Evolutionary conservation across 2,329 filamentous ascomycete species (phyloP), one percentile per base, ranked within the genome.

Genomic region (Verticillium longisporum): DNA sequence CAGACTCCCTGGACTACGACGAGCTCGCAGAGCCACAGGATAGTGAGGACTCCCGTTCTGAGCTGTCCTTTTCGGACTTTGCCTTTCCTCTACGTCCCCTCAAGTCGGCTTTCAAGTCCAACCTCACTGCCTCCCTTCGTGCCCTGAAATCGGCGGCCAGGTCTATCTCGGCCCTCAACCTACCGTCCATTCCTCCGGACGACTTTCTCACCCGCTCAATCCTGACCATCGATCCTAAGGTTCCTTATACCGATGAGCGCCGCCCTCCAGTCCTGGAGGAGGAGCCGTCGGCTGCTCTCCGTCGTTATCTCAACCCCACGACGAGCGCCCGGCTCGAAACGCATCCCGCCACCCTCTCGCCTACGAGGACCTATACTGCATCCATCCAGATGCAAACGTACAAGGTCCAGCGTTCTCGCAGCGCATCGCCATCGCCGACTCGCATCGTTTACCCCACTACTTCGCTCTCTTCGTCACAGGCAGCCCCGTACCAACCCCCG

Each of bases 301-400:
- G 87, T 54, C 84, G 87, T 56, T 89, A 89, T 67, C 77, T 89
- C 21, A 89, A 89, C 69, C 87, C 87, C 9, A 85, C 84, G 1
- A 85, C 79, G 18, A 78, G 74, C 57, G 73, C 76, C 6, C 79
- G 78, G 18, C 74, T 79, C 41, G 79, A 82, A 61, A 75, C 70
- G 32, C 77, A 69, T 32, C 64, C 69, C n/a, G 69, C 69, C 63
- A 72, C 69, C 57, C 50, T 60, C 6, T 57, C 62, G 66, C 57
- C 61, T 15, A 65, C 61, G 56, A 73, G 77, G 62, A 75, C 76
- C 59, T 88, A 83, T 68, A 87, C 85, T 14, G 85, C 87, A 32
- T 88, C 87, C 1, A 89, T 89, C 62, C 86, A 89, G 70, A 88
- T 89, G 86, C 85, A 88, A 68, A 89, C 87, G 0, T 89, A 89